Base-by-base conservation (phyloP, 2,329 filamentous ascomycete species). In the Cercospora zeina region DNA sequence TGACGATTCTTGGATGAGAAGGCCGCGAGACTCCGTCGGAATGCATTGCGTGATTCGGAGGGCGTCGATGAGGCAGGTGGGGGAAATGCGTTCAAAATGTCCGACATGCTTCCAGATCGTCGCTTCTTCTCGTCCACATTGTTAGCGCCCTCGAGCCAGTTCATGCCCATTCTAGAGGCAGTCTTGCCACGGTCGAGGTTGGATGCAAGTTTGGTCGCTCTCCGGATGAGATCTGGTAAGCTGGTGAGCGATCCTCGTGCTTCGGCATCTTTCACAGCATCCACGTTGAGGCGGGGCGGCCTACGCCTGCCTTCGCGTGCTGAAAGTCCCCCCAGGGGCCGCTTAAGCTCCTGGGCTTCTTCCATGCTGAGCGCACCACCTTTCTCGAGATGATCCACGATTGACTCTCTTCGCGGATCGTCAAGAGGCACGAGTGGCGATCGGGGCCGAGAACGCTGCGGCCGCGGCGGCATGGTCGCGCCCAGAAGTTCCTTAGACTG, bases 191-290 rank as follows among this genome's bases (percentile, higher is more conserved):
- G 87, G 70, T 97, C 93, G 62, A 99, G 87, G 76, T 96, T 92
- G 0, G 90, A 86, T 14, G 93, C 93, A 37, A 97, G 80, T 67
- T 86, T 87, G 0, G 93, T 97, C 10, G 95, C 95, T 69, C 95
- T 86, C 71, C 87, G 84, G 68, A 99, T 97, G 63, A 99, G 79
- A 74, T 97, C 95, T 0, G 93, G 89, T 62, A 99, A 79, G 76
- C 93, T 97, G 1, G 95, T 97, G 66, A 96, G 81, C 73, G 93
- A 97, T 3, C 91, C 93, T 71, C 95, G 86, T 1, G 89, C 85
- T 75, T 97, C 91, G 14, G 90, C 90, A 56, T 89, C 87, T 67
- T 87, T 85, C 3, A 96, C 89, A 3, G 90, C 90, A 71, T 93
- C 88, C 24, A 97, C 88, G 72, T 97, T 87, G 3, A 97, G 79